Percentiles rank a stretch among this genome's conserved stretches.
Conservation (phyloP, 2,329 filamentous ascomycete species). For the Rasamsonia emersonii region DNA sequence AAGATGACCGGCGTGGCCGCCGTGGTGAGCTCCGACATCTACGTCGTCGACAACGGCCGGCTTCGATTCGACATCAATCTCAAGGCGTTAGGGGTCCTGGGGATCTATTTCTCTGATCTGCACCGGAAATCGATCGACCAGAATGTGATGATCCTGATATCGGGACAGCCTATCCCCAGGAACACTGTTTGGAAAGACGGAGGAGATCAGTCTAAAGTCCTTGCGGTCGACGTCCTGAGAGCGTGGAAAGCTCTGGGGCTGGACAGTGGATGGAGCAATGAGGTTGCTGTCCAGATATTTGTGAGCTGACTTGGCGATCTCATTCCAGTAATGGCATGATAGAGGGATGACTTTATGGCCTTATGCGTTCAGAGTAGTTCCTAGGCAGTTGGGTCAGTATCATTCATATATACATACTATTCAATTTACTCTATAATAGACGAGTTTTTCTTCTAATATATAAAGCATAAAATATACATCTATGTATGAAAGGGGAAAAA, state of each 20-base stretch:
- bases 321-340: too few relatives aligned
- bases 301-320: conserved; percentile 28
- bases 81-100: conserved; percentile 66
- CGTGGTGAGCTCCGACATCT: conserved; percentile 54
- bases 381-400: too few relatives aligned
- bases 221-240: conserved; percentile 66
- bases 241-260: conserved; percentile 72
- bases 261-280: conserved; percentile 68
- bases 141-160: conserved; percentile 67
- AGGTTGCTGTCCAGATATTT: conserved; percentile 61
- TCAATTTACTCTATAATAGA: too few relatives aligned
- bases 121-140: conserved; percentile 50
- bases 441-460: too few relatives aligned
- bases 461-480: too few relatives aligned
- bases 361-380: too few relatives aligned
- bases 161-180: conserved; percentile 59
- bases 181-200: conserved; percentile 51
- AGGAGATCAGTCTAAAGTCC: conserved; percentile 45
- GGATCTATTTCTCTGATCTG: conserved; percentile 68
- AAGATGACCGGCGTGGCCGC: conserved; percentile 89
- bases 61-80: conserved; percentile 59
- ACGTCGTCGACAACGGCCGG: conserved; percentile 49
- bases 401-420: too few relatives aligned
- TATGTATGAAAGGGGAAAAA: too few relatives aligned
- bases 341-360: too few relatives aligned